Evolutionary conservation across 306 rosid genomes (phyloP).

Genomic region (Coriaria nepalensis): DNA sequence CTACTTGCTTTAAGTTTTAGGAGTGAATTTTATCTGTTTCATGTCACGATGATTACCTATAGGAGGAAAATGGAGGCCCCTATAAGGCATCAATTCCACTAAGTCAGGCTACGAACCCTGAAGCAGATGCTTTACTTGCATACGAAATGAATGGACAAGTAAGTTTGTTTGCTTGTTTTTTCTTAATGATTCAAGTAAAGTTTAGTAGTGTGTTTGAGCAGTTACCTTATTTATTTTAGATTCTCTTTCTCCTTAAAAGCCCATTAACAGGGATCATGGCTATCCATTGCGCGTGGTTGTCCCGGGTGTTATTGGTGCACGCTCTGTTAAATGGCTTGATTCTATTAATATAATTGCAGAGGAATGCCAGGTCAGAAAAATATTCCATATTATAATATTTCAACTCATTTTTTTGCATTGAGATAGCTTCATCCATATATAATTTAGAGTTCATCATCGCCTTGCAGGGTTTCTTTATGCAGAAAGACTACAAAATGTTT

Average conservation of each 20-base stretch:
- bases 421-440: neutral
- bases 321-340: slow-evolving; percentile 95
- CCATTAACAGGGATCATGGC: slow-evolving; percentile 91
- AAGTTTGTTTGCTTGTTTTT: slow-evolving; percentile 21
- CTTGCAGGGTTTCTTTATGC: slow-evolving; percentile 93
- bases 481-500: slow-evolving; percentile 96
- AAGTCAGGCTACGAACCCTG: slow-evolving; percentile 76
- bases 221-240: neutral
- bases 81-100: slow-evolving; percentile 95
- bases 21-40: slow-evolving; percentile 4
- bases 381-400: slow-evolving; percentile 4
- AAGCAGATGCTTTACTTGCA: slow-evolving; percentile 88
- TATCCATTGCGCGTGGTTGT: slow-evolving; percentile 82
- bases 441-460: slow-evolving; percentile 5
- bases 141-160: slow-evolving; percentile 98
- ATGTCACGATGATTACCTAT: slow-evolving; percentile 8
- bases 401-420: slow-evolving; percentile 1
- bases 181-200: no score
- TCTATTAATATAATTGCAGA: slow-evolving; percentile 51
- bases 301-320: slow-evolving; percentile 96
- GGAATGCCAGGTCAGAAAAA: slow-evolving; percentile 72
- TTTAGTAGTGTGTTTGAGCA: neutral
- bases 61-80: slow-evolving; percentile 98
- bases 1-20: neutral
- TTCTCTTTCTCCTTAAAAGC: slow-evolving; percentile 23